These are phyloP conservation scores for Parachaetomium inaequale DNA, from an alignment of 495 filamentous ascomycete genomes.

Conservation along the genomic window DNA sequence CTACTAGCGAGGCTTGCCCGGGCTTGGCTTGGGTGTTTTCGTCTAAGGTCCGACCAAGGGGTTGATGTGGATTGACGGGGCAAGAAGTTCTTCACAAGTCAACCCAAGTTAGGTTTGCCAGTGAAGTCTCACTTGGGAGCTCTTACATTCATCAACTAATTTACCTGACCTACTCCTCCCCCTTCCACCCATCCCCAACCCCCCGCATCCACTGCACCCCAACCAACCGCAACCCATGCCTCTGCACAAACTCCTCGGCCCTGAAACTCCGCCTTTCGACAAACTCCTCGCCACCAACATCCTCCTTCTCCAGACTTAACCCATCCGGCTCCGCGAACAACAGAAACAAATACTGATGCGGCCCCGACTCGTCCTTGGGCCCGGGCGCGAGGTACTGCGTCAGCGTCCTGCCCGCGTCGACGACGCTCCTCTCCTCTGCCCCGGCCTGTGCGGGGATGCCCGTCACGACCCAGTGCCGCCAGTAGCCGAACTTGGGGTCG, in stretches of 20 bases:
- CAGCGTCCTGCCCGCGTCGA: background rate
- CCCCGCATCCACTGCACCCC: constrained; percentile 13
- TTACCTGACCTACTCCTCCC: background rate
- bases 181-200: constrained; percentile 2
- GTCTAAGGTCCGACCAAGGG: too few species aligned
- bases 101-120: too few species aligned
- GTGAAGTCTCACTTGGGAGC: too few species aligned
- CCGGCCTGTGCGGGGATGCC: background rate
- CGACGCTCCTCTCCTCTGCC: background rate
- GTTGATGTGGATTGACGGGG: too few species aligned
- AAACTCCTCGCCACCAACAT: constrained; percentile 10
- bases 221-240: constrained; percentile 4
- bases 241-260: background rate
- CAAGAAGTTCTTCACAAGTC: too few species aligned
- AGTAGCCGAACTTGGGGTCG: constrained; percentile 12
- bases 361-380: constrained; percentile 10
- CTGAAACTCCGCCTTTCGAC: constrained; percentile 5
- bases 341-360: constrained; percentile 6
- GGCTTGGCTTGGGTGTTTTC: too few species aligned
- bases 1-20: too few species aligned
- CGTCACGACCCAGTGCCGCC: constrained; percentile 5
- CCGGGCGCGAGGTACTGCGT: constrained; percentile 8
- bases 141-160: too few species aligned
- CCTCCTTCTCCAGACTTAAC: background rate
- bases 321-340: constrained; percentile 1